A percentile compares a stretch with the other conserved stretches of the same genome.
phyloP scores from a whole-genome alignment of 352 stramenopile genomes.

The Phytopythium litorale region DNA sequence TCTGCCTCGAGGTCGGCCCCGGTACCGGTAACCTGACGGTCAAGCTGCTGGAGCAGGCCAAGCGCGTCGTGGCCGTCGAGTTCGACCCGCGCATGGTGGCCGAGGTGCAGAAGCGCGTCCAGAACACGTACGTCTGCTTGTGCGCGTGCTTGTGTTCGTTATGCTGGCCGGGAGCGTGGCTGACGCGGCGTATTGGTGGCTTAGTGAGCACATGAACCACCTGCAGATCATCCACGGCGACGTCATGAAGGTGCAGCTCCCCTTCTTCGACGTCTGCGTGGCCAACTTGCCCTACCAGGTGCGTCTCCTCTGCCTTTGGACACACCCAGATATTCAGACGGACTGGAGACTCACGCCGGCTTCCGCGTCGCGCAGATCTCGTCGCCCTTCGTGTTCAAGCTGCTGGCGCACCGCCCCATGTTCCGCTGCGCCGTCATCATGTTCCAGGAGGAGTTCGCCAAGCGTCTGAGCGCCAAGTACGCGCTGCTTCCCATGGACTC shows the following conservation, averaged over 20 bases:
- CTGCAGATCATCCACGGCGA: conserved; percentile 99
- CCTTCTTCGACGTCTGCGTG: conserved; percentile 99
- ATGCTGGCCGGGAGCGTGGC: neutral
- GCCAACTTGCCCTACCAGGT: conserved; percentile 99
- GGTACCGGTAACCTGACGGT: conserved; percentile 99
- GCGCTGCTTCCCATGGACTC: conserved; percentile 3
- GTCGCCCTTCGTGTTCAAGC: conserved; percentile 98
- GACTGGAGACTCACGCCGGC: neutral
- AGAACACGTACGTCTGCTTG: conserved; percentile 85
- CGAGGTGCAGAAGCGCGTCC: conserved; percentile 98
- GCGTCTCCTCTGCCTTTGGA: neutral
- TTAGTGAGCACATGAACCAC: conserved; percentile 88
- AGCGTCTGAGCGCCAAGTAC: conserved; percentile 95
- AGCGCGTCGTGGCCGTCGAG: conserved; percentile 98
- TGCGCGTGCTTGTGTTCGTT: neutral
- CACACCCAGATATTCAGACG: neutral
- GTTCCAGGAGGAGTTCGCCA: conserved; percentile 99
- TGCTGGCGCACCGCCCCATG: conserved; percentile 96
- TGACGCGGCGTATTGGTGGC: conserved; percentile 1
- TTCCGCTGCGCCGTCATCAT: conserved; percentile 99
- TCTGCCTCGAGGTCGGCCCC: conserved; percentile 96
- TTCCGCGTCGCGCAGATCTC: conserved; percentile 81
- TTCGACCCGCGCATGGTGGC: conserved; percentile 98
- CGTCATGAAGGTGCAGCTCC: conserved; percentile 98
- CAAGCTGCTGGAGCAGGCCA: conserved; percentile 95